Evolutionary conservation across 495 filamentous ascomycete genomes (phyloP).

Genomic region (Delitschia confertaspora): DNA sequence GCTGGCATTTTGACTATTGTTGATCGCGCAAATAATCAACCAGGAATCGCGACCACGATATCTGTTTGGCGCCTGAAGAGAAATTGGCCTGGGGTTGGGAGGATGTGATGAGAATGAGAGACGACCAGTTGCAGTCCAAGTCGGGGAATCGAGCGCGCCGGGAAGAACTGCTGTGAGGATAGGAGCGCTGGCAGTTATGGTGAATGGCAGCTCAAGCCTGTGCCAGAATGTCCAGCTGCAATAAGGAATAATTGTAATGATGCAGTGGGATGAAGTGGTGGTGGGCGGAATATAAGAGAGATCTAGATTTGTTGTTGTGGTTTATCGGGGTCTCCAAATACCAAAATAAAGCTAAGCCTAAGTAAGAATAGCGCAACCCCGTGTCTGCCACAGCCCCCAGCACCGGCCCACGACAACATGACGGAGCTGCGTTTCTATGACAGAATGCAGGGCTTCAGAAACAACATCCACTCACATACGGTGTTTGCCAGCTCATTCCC

Average conservation of each 20-base stretch:
- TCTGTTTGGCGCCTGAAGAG: conserved; percentile 4
- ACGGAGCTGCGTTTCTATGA: background rate
- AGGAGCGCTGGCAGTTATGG: background rate
- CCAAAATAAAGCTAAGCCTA: background rate
- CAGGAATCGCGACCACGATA: conserved; percentile 9
- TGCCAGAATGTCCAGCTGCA: background rate
- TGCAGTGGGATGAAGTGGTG: conserved; percentile 15
- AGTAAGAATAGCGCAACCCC: background rate
- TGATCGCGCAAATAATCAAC: conserved; percentile 2
- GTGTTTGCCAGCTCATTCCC: too few relatives aligned
- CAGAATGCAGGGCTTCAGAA: background rate
- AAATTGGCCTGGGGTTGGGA: conserved; percentile 2
- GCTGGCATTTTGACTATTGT: conserved; percentile 19
- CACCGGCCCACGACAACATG: too few relatives aligned
- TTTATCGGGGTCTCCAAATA: background rate
- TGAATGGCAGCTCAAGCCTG: conserved; percentile 4
- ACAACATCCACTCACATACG: conserved; percentile 1
- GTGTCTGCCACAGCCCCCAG: too few relatives aligned
- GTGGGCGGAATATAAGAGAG: background rate
- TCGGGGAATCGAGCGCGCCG: conserved; percentile 1
- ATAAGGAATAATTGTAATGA: conserved; percentile 24
- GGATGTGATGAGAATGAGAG: conserved; percentile 2
- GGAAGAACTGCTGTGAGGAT: conserved; percentile 3
- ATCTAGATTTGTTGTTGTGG: background rate
- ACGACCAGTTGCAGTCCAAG: background rate